These are phyloP conservation scores for Yamadazyma akitaensis DNA, from an alignment of 805 yeast genomes.

Conservation along the genomic window DNA sequence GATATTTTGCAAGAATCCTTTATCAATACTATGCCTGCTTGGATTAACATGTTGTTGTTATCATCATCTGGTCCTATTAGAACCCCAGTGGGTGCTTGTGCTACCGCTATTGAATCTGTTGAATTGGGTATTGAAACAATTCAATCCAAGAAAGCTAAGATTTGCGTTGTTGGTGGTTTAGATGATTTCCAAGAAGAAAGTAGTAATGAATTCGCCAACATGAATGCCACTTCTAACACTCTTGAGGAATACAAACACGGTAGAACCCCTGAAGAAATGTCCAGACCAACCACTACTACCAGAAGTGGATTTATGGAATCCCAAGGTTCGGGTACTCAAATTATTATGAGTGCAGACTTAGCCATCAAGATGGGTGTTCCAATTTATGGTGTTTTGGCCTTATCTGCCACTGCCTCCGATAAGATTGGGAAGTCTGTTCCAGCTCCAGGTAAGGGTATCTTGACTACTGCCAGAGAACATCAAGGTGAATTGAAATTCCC, in stretches of 20 bases:
- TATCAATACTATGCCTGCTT: conserved; percentile 98
- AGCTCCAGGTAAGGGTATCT: conserved; percentile 99
- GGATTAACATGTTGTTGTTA: conserved; percentile 97
- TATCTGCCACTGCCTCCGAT: conserved; percentile 96
- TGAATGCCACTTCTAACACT: conserved; percentile 97
- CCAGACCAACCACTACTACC: conserved; percentile 95
- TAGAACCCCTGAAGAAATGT: conserved; percentile 97
- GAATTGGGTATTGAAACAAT: conserved; percentile 96
- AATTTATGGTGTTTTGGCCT: conserved; percentile 89
- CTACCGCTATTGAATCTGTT: conserved; percentile 96
- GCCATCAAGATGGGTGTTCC: conserved; percentile 99
- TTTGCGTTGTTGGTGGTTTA: conserved; percentile 97
- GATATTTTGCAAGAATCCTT: conserved; percentile 97
- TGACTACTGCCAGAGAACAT: conserved; percentile 95
- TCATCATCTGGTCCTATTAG: conserved; percentile 98
- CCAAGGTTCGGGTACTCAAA: conserved; percentile 98
- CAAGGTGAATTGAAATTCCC: conserved; percentile 77
- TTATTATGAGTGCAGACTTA: conserved; percentile 90
- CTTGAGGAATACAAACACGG: conserved; percentile 88
- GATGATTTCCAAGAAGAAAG: conserved; percentile 99
- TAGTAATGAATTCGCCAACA: conserved; percentile 94
- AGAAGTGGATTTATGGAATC: conserved; percentile 99
- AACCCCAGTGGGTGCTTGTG: conserved; percentile 99
- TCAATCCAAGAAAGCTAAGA: conserved; percentile 89
- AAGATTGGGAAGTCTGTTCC: conserved; percentile 99